Conservation (phyloP, 805 yeast genomes). For the Ogataea polymorpha region DNA sequence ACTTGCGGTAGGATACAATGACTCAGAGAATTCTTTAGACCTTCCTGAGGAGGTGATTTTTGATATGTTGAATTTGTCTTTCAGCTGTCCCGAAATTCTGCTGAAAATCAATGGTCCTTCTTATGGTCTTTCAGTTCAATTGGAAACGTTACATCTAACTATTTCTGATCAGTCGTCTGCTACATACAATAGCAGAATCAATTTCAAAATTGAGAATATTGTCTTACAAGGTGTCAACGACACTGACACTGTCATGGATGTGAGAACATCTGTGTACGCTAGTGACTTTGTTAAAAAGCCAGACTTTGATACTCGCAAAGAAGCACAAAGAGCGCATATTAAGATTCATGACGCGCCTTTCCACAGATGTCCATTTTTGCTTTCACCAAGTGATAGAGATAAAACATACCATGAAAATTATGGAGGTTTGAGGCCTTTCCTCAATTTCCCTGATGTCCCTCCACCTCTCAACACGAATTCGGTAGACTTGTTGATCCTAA, state of each 20-base stretch:
- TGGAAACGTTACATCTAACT: constrained; percentile 35
- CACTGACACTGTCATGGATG: constrained; percentile 32
- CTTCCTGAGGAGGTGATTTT: constrained; percentile 51
- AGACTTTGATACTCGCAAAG: constrained; percentile 43
- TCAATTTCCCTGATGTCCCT: constrained; percentile 61
- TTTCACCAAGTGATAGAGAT: constrained; percentile 49
- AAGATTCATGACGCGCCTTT: constrained; percentile 76
- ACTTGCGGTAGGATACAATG: constrained; percentile 62
- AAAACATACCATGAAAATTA: constrained; percentile 44
- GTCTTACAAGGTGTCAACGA: constrained; percentile 23
- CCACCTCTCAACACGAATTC: constrained; percentile 55
- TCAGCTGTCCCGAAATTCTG: constrained; percentile 47
- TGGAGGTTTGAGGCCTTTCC: constrained; percentile 55
- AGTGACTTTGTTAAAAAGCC: constrained; percentile 58
- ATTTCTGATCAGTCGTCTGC: constrained; percentile 70
- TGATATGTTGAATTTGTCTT: constrained; percentile 67
- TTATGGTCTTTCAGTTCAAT: constrained; percentile 21
- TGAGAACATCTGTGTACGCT: constrained; percentile 56
- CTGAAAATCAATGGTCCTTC: constrained; percentile 40
- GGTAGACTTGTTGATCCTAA: constrained; percentile 39
- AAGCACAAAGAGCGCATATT: constrained; percentile 63
- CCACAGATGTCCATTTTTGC: constrained; percentile 72
- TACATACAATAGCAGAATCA: constrained; percentile 55
- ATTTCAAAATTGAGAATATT: constrained; percentile 49
- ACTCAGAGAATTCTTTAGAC: constrained; percentile 71